Percentiles rank a stretch among this genome's conserved stretches.
phyloP scores from a whole-genome alignment of 2,329 filamentous ascomycete genomes.

The Chaetomiaceae sp. region DNA sequence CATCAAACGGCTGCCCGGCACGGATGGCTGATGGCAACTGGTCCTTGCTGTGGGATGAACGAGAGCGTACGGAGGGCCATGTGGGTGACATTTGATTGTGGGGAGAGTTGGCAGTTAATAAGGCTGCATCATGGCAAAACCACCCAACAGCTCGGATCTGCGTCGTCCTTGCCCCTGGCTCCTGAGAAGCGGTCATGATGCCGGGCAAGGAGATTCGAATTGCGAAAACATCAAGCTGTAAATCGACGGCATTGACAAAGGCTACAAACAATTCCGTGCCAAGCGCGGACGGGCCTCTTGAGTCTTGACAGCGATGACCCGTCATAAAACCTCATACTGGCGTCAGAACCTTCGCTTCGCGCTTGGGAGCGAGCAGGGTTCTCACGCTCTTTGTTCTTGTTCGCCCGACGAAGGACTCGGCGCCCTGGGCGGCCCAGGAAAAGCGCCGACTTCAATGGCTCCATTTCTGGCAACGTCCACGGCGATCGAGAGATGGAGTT shows the following conservation, averaged over 20 bases:
- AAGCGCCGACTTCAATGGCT: background rate
- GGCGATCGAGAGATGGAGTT: background rate
- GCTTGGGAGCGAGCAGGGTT: constrained; percentile 5
- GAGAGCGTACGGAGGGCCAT: constrained; percentile 1
- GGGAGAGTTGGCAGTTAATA: background rate
- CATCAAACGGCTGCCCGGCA: background rate
- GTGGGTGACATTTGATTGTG: background rate
- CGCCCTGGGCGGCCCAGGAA: background rate
- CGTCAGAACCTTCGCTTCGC: constrained; percentile 2
- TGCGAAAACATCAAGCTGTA: no score
- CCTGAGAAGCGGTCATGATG: background rate
- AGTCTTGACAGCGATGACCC: constrained; percentile 1
- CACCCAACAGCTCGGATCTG: constrained; percentile 22
- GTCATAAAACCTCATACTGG: constrained; percentile 2
- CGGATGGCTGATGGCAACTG: background rate
- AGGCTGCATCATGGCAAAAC: constrained; percentile 21
- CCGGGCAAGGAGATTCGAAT: background rate
- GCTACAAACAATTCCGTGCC: no score
- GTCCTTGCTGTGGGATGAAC: background rate
- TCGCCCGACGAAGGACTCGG: background rate
- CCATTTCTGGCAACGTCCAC: background rate
- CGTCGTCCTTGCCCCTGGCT: constrained; percentile 14
- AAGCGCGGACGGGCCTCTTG: background rate
- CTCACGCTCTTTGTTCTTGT: background rate
- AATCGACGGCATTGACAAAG: no score